Evolutionary conservation across 2,329 filamentous ascomycete genomes (phyloP).

Genomic region (Hirsutella minnesotensis): DNA sequence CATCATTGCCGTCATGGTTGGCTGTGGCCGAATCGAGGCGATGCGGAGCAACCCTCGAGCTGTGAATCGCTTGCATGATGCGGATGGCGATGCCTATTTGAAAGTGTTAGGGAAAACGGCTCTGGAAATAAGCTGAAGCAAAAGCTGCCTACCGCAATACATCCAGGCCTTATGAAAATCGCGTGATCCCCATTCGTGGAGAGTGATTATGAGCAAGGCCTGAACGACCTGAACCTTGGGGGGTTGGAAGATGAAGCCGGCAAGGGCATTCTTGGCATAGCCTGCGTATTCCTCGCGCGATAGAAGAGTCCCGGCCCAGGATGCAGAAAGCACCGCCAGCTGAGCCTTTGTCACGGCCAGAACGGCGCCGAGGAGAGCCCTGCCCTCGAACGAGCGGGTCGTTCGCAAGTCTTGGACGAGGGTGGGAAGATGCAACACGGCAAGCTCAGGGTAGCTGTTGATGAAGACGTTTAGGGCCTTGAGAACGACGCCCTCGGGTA

Average conservation of each 20-base stretch:
- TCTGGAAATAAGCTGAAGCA: background rate
- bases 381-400: constrained; percentile 12
- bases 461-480: constrained; percentile 21
- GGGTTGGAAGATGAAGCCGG: constrained; percentile 13
- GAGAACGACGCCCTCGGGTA: constrained; percentile 15
- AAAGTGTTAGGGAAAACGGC: background rate
- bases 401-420: constrained; percentile 15
- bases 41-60: constrained; percentile 14
- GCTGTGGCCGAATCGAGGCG: constrained; percentile 12
- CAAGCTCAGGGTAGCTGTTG: constrained; percentile 20
- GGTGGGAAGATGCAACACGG: constrained; percentile 19
- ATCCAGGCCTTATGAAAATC: constrained; percentile 32
- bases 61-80: constrained; percentile 25
- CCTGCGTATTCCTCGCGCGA: constrained; percentile 20
- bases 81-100: constrained; percentile 21
- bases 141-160: constrained; percentile 17
- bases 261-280: constrained; percentile 15
- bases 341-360: constrained; percentile 19
- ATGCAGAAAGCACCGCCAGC: constrained; percentile 15
- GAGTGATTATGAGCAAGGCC: constrained; percentile 23
- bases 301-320: constrained; percentile 16
- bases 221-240: constrained; percentile 24
- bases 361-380: constrained; percentile 16
- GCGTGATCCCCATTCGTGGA: constrained; percentile 29
- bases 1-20: constrained; percentile 7